Evolutionary conservation across 345 rosid genomes (phyloP).

Genomic region (Limnanthes douglasii): DNA sequence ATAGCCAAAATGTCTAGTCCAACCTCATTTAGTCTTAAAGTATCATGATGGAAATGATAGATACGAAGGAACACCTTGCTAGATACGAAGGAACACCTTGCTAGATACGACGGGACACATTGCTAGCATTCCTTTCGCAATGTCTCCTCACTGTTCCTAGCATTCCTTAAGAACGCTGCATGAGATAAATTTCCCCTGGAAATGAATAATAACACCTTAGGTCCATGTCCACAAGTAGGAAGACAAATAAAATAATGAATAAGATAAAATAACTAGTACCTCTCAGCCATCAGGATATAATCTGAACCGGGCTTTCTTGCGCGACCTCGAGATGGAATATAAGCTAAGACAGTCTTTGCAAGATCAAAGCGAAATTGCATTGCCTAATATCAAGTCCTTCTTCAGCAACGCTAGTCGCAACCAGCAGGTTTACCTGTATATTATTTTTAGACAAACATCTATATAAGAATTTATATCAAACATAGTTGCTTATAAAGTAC

Average conservation of each 20-base stretch:
- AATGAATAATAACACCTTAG: constrained; percentile 1
- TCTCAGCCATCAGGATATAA: constrained; percentile 97
- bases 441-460: too few species aligned
- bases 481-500: too few species aligned
- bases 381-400: constrained; percentile 99
- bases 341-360: constrained; percentile 96
- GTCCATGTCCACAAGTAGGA: not conserved
- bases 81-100: too few species aligned
- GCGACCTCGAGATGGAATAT: constrained; percentile 97
- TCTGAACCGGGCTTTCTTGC: constrained; percentile 99
- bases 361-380: constrained; percentile 98
- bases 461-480: too few species aligned
- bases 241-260: too few species aligned
- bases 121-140: constrained; percentile 86
- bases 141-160: constrained; percentile 96
- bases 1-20: too few species aligned
- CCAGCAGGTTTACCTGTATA: constrained; percentile 70
- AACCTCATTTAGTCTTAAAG: too few species aligned
- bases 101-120: too few species aligned
- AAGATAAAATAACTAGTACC: too few species aligned
- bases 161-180: constrained; percentile 82
- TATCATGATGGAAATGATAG: too few species aligned
- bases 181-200: constrained; percentile 79
- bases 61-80: too few species aligned
- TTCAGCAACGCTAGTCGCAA: constrained; percentile 98